Evolutionary conservation across 2,329 filamentous ascomycete genomes (phyloP).

Genomic region (Xylaria sp.): DNA sequence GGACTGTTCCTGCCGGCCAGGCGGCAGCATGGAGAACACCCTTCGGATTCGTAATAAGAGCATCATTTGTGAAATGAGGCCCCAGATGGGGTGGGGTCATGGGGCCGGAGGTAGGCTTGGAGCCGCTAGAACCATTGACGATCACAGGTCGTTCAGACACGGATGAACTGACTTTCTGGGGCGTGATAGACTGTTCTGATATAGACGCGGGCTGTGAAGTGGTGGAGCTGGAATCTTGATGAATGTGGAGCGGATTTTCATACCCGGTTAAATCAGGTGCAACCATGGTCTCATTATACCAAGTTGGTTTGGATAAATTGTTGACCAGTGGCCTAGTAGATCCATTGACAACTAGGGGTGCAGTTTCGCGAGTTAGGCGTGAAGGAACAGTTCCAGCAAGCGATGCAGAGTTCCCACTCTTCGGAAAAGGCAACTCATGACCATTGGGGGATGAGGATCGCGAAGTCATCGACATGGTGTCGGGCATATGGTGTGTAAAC

Average conservation of each 20-base stretch:
- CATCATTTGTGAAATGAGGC: constrained; percentile 44
- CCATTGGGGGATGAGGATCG: constrained; percentile 65
- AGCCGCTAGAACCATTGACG: constrained; percentile 52
- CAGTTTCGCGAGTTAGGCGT: constrained; percentile 48
- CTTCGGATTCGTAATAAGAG: constrained; percentile 44
- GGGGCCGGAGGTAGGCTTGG: constrained; percentile 33
- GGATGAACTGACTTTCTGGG: constrained; percentile 43
- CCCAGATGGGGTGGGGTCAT: constrained; percentile 30
- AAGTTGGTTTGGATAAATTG: constrained; percentile 44
- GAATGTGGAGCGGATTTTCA: constrained; percentile 53
- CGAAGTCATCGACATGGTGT: constrained; percentile 65
- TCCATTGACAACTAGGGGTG: constrained; percentile 56
- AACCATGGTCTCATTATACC: constrained; percentile 42
- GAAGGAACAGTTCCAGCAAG: constrained; percentile 54
- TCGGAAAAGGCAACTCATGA: constrained; percentile 53
- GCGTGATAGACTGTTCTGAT: constrained; percentile 36
- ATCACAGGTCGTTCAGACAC: constrained; percentile 59
- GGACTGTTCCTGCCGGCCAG: constrained; percentile 37
- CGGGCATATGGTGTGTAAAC: constrained; percentile 62
- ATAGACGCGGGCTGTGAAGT: constrained; percentile 39
- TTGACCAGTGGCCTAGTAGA: constrained; percentile 49
- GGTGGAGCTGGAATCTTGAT: constrained; percentile 46
- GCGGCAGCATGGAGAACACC: constrained; percentile 34
- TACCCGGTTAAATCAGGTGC: constrained; percentile 46
- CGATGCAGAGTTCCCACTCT: constrained; percentile 52